phyloP scores from a whole-genome alignment of 768 basidiomycete genomes.

The Auricularia sp. region DNA sequence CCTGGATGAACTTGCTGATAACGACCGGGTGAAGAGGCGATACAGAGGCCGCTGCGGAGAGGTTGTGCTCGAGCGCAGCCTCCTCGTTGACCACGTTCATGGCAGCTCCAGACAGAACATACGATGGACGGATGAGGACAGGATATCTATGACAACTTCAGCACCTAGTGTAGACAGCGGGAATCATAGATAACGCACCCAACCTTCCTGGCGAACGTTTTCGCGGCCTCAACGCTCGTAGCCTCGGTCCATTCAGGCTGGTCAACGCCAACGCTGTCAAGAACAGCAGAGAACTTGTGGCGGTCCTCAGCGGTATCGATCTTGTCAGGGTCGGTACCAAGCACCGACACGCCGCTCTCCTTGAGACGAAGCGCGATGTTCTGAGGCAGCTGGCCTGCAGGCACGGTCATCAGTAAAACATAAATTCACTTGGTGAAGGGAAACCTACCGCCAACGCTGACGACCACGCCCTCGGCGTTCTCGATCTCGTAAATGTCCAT shows the following conservation, averaged over 20 bases:
- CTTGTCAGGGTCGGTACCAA: conserved; percentile 89
- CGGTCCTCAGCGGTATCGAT: conserved; percentile 98
- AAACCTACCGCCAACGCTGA: conserved; percentile 68
- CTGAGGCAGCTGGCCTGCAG: conserved; percentile 76
- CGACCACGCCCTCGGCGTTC: conserved; percentile 83
- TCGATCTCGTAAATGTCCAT: conserved; percentile 99
- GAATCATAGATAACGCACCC: conserved; percentile 34
- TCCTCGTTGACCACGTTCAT: conserved; percentile 99
- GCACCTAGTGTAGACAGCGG: background rate
- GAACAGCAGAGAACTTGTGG: conserved; percentile 96
- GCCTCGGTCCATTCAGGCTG: conserved; percentile 96
- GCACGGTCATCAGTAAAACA: too few species aligned
- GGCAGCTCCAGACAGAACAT: conserved; percentile 95
- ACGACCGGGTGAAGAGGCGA: conserved; percentile 97
- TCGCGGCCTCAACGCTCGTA: conserved; percentile 78
- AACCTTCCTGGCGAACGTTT: conserved; percentile 80
- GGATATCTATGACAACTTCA: conserved; percentile 55
- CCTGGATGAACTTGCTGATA: conserved; percentile 97
- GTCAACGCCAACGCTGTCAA: conserved; percentile 90
- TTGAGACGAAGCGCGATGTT: conserved; percentile 97
- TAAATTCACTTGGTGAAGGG: too few species aligned
- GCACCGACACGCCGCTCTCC: conserved; percentile 78
- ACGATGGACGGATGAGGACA: conserved; percentile 95
- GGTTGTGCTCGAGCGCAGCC: conserved; percentile 76
- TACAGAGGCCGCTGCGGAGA: conserved; percentile 93